Evolutionary conservation across 2,329 filamentous ascomycete genomes (phyloP).

Genomic region (Furcasterigmium furcatum): DNA sequence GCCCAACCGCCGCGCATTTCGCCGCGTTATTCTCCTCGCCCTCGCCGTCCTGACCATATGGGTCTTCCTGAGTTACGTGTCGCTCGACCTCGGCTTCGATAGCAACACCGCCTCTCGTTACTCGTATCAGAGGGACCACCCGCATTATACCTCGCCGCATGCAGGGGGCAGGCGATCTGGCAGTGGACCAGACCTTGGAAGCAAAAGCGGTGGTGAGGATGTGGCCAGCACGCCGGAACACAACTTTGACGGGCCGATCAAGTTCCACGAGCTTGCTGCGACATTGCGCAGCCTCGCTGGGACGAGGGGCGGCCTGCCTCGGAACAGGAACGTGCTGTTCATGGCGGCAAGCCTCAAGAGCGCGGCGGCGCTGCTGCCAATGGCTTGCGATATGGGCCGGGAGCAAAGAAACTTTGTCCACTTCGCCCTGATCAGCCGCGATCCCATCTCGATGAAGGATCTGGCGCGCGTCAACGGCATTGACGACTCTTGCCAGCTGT

Average conservation of each 20-base stretch:
- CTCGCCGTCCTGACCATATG: slow-evolving; percentile 52
- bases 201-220: not conserved
- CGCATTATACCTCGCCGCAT: too few species aligned
- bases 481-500: slow-evolving; percentile 64
- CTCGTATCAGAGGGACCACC: slow-evolving; percentile 11
- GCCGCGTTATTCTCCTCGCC: slow-evolving; percentile 47
- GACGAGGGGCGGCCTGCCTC: slow-evolving; percentile 45
- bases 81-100: slow-evolving; percentile 35
- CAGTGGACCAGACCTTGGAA: not conserved
- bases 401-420: slow-evolving; percentile 73
- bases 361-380: slow-evolving; percentile 67
- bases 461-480: slow-evolving; percentile 78
- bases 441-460: slow-evolving; percentile 64
- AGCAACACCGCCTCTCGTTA: slow-evolving; percentile 32
- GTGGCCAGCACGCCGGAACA: slow-evolving; percentile 15
- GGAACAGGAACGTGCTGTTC: slow-evolving; percentile 75
- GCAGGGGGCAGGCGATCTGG: not conserved
- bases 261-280: slow-evolving; percentile 60
- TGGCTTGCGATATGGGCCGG: slow-evolving; percentile 82
- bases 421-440: slow-evolving; percentile 73
- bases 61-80: slow-evolving; percentile 63
- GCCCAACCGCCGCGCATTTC: slow-evolving; percentile 49
- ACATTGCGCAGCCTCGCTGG: slow-evolving; percentile 59
- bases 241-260: slow-evolving; percentile 66
- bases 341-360: slow-evolving; percentile 73